phyloP scores from a whole-genome alignment of 331 rosid genomes.

The Quercus tomentella region DNA sequence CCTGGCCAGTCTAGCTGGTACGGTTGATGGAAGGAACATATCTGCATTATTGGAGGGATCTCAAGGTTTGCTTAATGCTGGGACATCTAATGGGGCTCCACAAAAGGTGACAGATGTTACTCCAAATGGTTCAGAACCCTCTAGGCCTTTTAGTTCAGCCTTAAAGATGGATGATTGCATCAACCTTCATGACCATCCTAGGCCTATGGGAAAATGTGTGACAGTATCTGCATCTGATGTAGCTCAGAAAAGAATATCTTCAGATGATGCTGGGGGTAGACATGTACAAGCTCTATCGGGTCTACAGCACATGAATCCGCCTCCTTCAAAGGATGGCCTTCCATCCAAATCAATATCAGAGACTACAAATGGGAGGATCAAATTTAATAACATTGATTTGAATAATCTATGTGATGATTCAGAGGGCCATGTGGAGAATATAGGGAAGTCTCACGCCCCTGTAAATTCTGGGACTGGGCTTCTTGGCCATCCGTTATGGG shows the following conservation, averaged over 20 bases:
- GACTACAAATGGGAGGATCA: slow-evolving; percentile 32
- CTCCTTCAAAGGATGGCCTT: slow-evolving; percentile 26
- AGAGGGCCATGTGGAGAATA: slow-evolving; percentile 44
- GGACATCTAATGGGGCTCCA: slow-evolving; percentile 28
- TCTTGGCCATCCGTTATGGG: slow-evolving; percentile 46
- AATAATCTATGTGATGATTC: slow-evolving; percentile 52
- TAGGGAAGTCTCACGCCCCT: slow-evolving; percentile 31
- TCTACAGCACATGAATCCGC: slow-evolving; percentile 8
- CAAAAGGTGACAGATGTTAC: slow-evolving; percentile 38
- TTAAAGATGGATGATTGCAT: slow-evolving; percentile 14
- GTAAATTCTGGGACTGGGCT: slow-evolving; percentile 39
- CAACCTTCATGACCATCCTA: slow-evolving; percentile 27
- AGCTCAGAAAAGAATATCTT: slow-evolving; percentile 33
- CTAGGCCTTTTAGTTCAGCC: slow-evolving; percentile 28
- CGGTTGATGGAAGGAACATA: slow-evolving; percentile 46
- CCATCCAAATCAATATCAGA: slow-evolving; percentile 33
- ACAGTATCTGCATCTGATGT: slow-evolving; percentile 28
- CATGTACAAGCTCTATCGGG: slow-evolving; percentile 30
- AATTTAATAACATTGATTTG: slow-evolving; percentile 57
- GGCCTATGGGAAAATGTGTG: slow-evolving; percentile 28
- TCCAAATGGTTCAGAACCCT: slow-evolving; percentile 30
- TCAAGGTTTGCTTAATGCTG: slow-evolving; percentile 44
- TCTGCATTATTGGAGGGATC: slow-evolving; percentile 51
- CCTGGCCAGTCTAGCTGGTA: slow-evolving; percentile 51
- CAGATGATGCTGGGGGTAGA: slow-evolving; percentile 35